Evolutionary conservation across 768 basidiomycete genomes (phyloP).

Genomic region (Boletus barrowsii): DNA sequence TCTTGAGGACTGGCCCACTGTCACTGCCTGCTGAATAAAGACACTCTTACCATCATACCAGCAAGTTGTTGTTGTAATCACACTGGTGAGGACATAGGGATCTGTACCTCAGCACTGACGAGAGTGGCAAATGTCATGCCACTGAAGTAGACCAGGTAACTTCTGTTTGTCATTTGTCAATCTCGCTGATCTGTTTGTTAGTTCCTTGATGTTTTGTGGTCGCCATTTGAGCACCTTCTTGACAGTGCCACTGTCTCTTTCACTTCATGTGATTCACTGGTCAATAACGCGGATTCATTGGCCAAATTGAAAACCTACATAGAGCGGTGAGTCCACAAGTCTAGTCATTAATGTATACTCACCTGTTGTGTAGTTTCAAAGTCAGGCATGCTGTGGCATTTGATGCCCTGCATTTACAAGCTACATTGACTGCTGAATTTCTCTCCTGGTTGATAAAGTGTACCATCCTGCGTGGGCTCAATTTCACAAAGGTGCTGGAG

Average conservation of each 20-base stretch:
- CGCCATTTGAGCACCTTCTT: too few species aligned
- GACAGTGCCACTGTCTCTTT: too few species aligned
- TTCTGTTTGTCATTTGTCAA: not conserved
- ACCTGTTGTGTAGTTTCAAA: not conserved
- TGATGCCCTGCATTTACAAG: not conserved
- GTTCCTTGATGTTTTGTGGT: too few species aligned
- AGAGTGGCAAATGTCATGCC: not conserved
- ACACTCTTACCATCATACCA: not conserved
- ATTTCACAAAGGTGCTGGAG: not conserved
- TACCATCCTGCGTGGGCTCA: not conserved
- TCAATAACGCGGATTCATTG: too few species aligned
- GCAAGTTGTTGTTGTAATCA: not conserved
- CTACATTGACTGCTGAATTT: not conserved
- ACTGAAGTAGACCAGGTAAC: not conserved
- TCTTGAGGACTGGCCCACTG: not conserved
- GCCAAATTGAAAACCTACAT: not conserved
- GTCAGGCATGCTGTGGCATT: not conserved
- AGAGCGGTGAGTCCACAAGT: not conserved
- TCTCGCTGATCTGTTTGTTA: too few species aligned
- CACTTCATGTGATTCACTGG: too few species aligned
- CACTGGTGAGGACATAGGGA: not conserved
- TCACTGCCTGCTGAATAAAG: not conserved
- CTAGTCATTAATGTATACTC: not conserved
- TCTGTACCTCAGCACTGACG: not conserved
- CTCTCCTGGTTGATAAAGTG: not conserved